phyloP scores from a whole-genome alignment of 2,329 filamentous ascomycete species.

The Fusarium cyanostomum region DNA sequence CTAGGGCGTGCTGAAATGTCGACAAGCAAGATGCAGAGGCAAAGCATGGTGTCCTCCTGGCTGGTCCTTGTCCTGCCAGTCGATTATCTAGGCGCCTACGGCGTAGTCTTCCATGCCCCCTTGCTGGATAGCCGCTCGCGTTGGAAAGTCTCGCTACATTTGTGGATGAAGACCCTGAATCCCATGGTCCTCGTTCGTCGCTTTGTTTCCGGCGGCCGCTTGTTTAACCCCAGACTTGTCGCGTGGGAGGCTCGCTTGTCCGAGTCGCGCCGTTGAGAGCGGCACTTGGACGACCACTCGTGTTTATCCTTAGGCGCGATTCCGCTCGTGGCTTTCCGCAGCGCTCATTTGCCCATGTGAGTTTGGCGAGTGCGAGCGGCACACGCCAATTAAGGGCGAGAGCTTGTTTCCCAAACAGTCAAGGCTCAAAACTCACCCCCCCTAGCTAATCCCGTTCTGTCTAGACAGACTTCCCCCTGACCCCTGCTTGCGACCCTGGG shows the following conservation, averaged over 20 bases:
- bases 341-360: conserved; percentile 26
- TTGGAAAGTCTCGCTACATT: conserved; percentile 3
- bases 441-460: conserved; percentile 28
- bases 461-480: conserved; percentile 26
- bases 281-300: conserved; percentile 25
- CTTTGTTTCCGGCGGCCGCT: conserved; percentile 26
- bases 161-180: conserved; percentile 23
- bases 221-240: conserved; percentile 8
- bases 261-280: conserved; percentile 21
- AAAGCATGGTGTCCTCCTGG: neutral
- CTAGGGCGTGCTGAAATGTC: neutral
- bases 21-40: conserved; percentile 18
- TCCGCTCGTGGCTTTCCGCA: conserved; percentile 31
- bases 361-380: conserved; percentile 24
- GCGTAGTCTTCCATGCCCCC: neutral
- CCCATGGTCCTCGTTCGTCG: neutral
- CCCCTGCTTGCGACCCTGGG: conserved; percentile 41
- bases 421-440: conserved; percentile 5
- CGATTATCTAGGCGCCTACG: neutral
- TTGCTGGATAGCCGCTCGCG: too few species aligned
- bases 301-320: conserved; percentile 29
- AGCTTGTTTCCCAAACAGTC: conserved; percentile 5
- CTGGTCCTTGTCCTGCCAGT: neutral
- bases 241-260: conserved; percentile 19
- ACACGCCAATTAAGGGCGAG: conserved; percentile 1